phyloP scores from a whole-genome alignment of 148 eudicot genomes.

The Amaranthus hypochondriacus region DNA sequence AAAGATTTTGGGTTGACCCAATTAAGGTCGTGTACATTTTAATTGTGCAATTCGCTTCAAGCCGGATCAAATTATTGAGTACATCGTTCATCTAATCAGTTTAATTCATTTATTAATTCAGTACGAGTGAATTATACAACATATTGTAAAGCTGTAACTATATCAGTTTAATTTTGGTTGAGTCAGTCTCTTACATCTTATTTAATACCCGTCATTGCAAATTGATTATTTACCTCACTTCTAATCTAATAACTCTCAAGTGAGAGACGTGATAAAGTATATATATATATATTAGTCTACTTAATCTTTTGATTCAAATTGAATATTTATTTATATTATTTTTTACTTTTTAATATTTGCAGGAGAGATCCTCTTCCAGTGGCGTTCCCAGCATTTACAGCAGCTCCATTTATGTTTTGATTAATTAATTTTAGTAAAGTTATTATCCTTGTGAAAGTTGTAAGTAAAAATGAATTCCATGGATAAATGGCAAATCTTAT shows the following conservation, averaged over 20 bases:
- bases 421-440: not conserved
- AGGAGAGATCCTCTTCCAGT: slow-evolving; percentile 31
- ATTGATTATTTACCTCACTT: not conserved
- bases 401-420: slow-evolving; percentile 53
- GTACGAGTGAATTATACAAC: no score
- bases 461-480: not conserved
- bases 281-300: not conserved
- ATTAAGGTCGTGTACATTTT: no score
- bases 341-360: slow-evolving; percentile 4
- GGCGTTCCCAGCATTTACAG: slow-evolving; percentile 43
- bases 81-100: no score
- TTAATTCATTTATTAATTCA: no score
- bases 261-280: no score
- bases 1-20: no score
- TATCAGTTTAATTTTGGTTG: no score
- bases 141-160: no score
- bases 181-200: no score
- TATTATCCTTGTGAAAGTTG: not conserved
- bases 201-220: no score
- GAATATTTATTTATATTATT: not conserved
- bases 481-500: not conserved
- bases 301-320: not conserved
- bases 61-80: no score
- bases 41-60: no score
- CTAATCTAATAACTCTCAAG: not conserved